Conservation (phyloP, 2,329 filamentous ascomycete species). For the Diaporthe batatas region DNA sequence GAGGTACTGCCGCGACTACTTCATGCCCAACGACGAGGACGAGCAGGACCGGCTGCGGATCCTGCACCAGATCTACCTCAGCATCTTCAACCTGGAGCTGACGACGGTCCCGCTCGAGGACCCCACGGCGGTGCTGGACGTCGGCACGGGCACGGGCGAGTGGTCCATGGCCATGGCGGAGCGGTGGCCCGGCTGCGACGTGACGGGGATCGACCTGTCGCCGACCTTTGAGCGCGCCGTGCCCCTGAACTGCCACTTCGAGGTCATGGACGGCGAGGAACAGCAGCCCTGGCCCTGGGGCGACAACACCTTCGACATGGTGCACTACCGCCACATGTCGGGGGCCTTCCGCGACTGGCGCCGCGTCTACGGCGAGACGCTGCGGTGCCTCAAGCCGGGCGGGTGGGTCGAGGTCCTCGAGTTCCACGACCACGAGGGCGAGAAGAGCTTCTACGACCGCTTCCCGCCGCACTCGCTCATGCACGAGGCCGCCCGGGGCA, state of each 20-base stretch:
- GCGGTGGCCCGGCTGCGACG: conserved; percentile 57
- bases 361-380: conserved; percentile 66
- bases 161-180: conserved; percentile 64
- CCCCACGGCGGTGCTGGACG: conserved; percentile 64
- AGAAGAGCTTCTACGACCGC: conserved; percentile 53
- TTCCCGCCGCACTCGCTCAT: conserved; percentile 62
- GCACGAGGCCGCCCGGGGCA: conserved; percentile 56
- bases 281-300: conserved; percentile 71
- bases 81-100: conserved; percentile 46
- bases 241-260: conserved; percentile 71
- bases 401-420: conserved; percentile 70
- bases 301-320: conserved; percentile 65
- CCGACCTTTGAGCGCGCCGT: conserved; percentile 69
- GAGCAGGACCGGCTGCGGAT: conserved; percentile 52
- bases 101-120: conserved; percentile 53
- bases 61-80: conserved; percentile 40
- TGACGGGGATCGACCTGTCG: conserved; percentile 71
- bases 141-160: conserved; percentile 70
- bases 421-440: conserved; percentile 61
- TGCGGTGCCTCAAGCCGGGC: conserved; percentile 66
- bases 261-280: conserved; percentile 70
- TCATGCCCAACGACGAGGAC: conserved; percentile 43
- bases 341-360: conserved; percentile 70
- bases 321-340: conserved; percentile 69
- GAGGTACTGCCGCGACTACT: conserved; percentile 42